Base-by-base conservation (phyloP, 2,329 filamentous ascomycete genomes). In the Didymella exigua region DNA sequence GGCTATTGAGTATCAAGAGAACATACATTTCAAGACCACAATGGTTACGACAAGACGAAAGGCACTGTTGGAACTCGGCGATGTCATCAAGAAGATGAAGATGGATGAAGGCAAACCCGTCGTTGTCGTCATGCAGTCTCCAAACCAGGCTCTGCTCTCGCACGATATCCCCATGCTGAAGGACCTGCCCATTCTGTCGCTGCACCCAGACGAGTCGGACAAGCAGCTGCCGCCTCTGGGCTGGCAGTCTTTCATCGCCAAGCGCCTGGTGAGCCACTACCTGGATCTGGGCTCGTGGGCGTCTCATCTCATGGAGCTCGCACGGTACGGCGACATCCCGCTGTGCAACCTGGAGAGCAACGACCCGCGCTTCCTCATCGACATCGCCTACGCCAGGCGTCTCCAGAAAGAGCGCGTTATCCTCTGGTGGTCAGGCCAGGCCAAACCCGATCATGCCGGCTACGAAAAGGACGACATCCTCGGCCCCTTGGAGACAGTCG, bases 321-420 rank as follows among this genome's bases (percentile, higher is more conserved):
- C 95, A 42, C 84, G 91, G 59, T 98, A 98, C 71, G 95, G 95
- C 23, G 91, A 98, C 72, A 86, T 99, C 4, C 95, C 95, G 1
- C 81, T 99, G 7, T 98, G 95, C 76, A 99, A 99, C 67, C 79
- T 99, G 27, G 95, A 98, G 73, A 88, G 88, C 37, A 95, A 98
- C 63, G 95, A 99, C 67, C 93, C 95, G 24, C 86, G 91, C 3
- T 98, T 95, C 78, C 79, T 99, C 49, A 99, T 99, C 65, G 95
- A 99, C 71, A 86, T 99, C 50, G 90, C 93, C 0, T 99, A 98
- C 72, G 95, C 95, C 0, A 84, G 96, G 52, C 85, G 93, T 16
- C 79, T 99, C 46, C 91, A 96, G 69, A 89, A 90, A 62, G 96
- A 93, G 70, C 92, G 93, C 53, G 91, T 99, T 1, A 90, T 99